phyloP scores from a whole-genome alignment of 306 rosid genomes.

The Gastrolobium bilobum region DNA sequence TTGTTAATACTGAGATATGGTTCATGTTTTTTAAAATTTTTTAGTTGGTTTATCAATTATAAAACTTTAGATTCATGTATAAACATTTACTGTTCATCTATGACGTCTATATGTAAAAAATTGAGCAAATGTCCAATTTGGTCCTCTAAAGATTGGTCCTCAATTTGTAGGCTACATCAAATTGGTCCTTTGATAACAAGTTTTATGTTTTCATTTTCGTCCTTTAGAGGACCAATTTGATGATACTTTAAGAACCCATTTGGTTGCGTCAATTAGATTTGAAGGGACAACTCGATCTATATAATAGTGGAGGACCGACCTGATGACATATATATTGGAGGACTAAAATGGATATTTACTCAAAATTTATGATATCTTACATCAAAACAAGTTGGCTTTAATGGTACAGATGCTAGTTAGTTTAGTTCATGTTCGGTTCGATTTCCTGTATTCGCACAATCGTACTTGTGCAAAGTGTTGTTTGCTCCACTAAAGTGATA shows the following conservation, averaged over 20 bases:
- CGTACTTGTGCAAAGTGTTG: conserved; percentile 3
- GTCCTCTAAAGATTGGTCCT: background rate
- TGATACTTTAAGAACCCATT: background rate
- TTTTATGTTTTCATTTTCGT: background rate
- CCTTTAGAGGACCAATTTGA: background rate
- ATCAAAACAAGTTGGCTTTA: background rate
- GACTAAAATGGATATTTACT: conserved; percentile 13
- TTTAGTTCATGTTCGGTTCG: background rate
- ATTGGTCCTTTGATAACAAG: conserved; percentile 1
- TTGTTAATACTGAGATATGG: background rate
- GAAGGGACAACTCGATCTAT: background rate
- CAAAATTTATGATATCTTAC: background rate
- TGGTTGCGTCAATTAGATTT: background rate
- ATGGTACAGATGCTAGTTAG: background rate
- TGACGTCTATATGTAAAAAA: no score
- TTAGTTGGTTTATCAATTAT: background rate
- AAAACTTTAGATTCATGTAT: no score
- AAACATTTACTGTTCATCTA: no score
- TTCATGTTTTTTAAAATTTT: background rate
- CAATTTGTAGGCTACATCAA: background rate
- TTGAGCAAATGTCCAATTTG: background rate
- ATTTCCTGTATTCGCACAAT: conserved; percentile 1
- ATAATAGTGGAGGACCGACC: background rate
- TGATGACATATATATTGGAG: background rate
- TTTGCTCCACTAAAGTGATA: background rate